Evolutionary conservation across 2,329 filamentous ascomycete species (phyloP), one percentile per base, ranked within the genome.

Genomic region (Penicillium crustosum): DNA sequence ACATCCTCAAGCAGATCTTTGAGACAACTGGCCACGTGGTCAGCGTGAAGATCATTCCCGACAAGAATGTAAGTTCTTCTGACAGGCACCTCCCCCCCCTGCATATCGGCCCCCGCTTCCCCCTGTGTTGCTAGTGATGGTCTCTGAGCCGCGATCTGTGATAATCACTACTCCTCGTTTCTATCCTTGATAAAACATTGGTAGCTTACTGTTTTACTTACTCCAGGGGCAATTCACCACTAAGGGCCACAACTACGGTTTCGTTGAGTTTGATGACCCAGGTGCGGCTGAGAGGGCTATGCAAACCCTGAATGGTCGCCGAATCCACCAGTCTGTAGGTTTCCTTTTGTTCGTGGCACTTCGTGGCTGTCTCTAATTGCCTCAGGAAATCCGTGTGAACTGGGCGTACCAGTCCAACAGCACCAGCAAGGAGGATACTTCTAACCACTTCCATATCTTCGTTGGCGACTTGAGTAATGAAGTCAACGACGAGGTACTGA

Each of bases 371-470:
- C 8, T 36, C 53, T 55, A 54, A 54, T 55, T 55, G 2, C 36
- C 41, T 41, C 73, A 96, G 91, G 94, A 99, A 83, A 99, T 99
- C 63, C 91, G 93, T 55, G 94, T 99, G 70, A 99, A 99, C 82
- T 99, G 94, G 94, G 94, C 94, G 23, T 99, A 99, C 71, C 94
- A 99, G 81, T 94, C 93, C 66, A 99, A 96, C 82, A 93, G 86
- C 57, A 82, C 86, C 29, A 94, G 86, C 82, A 99, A 97, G 79
- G 94, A 99, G 77, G 94, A 99, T 72, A 99, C 94, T 1, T 96
- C 93, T 7, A 91, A 93, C 76, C 94, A 99, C 75, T 99, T 97
- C 81, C 94, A 99, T 77, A 97, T 99, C 73, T 99, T 99, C 67
- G 94, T 99, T 56, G 94, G 94, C 61, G 94, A 99, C 73, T 79